Evolutionary conservation across 2,329 filamentous ascomycete species (phyloP).

Genomic region (Alternaria arbusti): DNA sequence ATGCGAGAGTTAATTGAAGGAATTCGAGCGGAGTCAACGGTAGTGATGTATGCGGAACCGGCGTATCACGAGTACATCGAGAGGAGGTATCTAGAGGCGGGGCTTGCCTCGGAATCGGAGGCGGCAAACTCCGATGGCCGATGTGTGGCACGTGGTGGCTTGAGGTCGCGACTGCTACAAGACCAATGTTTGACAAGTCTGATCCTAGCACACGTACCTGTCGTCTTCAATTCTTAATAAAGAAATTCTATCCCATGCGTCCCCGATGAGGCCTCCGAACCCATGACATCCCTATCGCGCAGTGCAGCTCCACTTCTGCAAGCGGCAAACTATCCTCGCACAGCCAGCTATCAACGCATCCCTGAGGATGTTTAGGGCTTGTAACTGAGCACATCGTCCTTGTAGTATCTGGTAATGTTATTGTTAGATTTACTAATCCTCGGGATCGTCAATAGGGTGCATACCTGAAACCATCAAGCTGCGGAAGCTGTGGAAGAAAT

Average conservation of each 20-base stretch:
- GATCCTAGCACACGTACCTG: neutral
- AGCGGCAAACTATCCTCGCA: too few species aligned
- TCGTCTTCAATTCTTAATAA: too few species aligned
- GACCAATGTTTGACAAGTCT: neutral
- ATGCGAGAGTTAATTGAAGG: neutral
- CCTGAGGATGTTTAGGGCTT: too few species aligned
- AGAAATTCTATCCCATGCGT: too few species aligned
- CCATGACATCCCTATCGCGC: too few species aligned
- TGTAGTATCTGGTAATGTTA: too few species aligned
- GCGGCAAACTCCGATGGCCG: neutral
- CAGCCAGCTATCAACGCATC: too few species aligned
- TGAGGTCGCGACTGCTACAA: neutral
- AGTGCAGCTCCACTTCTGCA: too few species aligned
- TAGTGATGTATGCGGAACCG: constrained; percentile 11
- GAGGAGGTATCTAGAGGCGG: constrained; percentile 14
- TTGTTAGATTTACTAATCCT: too few species aligned
- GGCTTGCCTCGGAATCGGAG: constrained; percentile 3
- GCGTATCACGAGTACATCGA: constrained; percentile 9
- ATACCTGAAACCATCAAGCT: neutral
- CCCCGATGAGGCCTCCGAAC: too few species aligned
- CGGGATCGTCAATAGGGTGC: too few species aligned
- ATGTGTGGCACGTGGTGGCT: neutral
- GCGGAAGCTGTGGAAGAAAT: neutral
- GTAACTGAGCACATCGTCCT: too few species aligned
- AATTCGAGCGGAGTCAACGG: neutral